Evolutionary conservation across 352 stramenopile species (phyloP), one percentile per base, ranked within the genome.

Genomic region (Phytophthora sp.): DNA sequence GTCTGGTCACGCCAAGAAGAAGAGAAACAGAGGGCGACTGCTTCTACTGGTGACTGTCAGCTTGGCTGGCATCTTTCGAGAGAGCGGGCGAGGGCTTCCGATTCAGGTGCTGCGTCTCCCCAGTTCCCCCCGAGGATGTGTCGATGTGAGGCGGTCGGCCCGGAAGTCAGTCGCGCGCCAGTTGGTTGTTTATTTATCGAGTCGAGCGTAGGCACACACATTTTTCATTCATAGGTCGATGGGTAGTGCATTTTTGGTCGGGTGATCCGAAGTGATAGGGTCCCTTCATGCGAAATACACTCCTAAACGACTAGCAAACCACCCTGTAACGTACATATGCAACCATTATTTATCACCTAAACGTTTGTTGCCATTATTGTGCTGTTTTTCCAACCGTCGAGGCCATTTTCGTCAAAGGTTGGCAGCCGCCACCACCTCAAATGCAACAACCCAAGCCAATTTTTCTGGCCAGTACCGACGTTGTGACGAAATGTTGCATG

Each of bases 141-240:
- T 47, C 39, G 50, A 44, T 7, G n/a, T 20, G 18, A 50, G 15
- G 36, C n/a, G 20, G 38, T 51, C 38, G 35, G 41, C 41, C 29
- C 36, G 15, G 29, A 62, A 47, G n/a, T n/a, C n/a, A n/a, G n/a
- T n/a, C n/a, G n/a, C 45, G 55, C 49, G 35, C 58, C 58, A 62
- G 49, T 66, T 70, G 55, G 60, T 63, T 71, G 66, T 70, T 71
- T 76, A 76, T 76, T 76, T 76, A 76, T 73, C 69, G 64, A 68
- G 69, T 76, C 68, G 68, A 76, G 57, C 57, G 63, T 59, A 69
- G 68, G 23, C 57, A 58, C 33, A 66, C 30, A 61, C 47, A 55
- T 39, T 55, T 55, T 51, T 42, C 45, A 60, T 41, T 29, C 24
- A 35, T 57, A 65, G 36, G 54, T 65, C 63, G 20, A 50, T 38